These are phyloP conservation scores for Miscanthus lutarioriparius DNA, from an alignment of 176 grass and related monocot genomes.

Conservation along the genomic window DNA sequence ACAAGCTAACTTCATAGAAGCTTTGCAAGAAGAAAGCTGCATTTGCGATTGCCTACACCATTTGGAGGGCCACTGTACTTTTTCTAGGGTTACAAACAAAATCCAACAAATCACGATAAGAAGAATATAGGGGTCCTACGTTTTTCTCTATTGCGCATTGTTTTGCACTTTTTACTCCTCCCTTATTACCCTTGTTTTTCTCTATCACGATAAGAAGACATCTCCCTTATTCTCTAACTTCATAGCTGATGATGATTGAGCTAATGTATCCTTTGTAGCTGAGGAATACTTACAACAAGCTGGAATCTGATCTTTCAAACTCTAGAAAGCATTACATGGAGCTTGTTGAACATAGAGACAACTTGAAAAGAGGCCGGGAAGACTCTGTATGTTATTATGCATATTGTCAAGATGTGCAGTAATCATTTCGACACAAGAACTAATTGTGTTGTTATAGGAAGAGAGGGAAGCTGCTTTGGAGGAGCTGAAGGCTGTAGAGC, in stretches of 20 bases:
- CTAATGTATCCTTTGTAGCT: constrained; percentile 49
- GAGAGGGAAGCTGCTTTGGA: constrained; percentile 77
- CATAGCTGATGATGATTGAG: neutral
- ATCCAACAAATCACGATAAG: neutral
- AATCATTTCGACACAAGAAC: constrained; percentile 23
- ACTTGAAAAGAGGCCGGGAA: constrained; percentile 91
- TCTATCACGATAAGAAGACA: too few relatives aligned
- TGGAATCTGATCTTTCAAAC: constrained; percentile 80
- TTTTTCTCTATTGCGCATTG: neutral
- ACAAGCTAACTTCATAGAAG: neutral
- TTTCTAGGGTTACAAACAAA: neutral
- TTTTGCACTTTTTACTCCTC: neutral
- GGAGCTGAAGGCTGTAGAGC: constrained; percentile 67
- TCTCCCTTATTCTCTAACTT: neutral
- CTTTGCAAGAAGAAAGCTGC: neutral
- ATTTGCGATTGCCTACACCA: neutral
- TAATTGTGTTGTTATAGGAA: constrained; percentile 56
- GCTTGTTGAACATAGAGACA: constrained; percentile 83
- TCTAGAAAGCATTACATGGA: constrained; percentile 64
- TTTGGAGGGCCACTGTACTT: neutral
- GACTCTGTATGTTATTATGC: constrained; percentile 67
- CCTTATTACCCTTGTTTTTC: neutral
- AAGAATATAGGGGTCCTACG: neutral
- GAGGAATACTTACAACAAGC: constrained; percentile 69
- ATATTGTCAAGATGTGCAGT: neutral